These are phyloP conservation scores for Gymnopilus junonius DNA, from an alignment of 768 basidiomycete species.

Conservation along the genomic window DNA sequence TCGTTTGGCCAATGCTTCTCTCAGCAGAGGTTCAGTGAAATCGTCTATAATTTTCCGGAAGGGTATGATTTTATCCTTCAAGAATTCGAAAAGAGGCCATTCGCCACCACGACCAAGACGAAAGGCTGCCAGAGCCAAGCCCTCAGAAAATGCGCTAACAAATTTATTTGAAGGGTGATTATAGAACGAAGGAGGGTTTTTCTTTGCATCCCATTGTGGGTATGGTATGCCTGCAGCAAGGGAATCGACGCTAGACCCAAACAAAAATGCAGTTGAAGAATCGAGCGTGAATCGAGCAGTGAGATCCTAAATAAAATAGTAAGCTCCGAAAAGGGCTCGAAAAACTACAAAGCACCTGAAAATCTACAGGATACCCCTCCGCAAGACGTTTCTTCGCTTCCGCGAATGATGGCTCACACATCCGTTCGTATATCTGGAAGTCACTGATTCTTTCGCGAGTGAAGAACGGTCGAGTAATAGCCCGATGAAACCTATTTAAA, in stretches of 20 bases:
- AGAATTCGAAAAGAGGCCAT: constrained; percentile 51
- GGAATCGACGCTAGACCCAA: constrained; percentile 53
- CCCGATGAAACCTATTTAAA: constrained; percentile 52
- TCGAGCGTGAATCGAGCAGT: constrained; percentile 62
- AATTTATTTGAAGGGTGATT: constrained; percentile 47
- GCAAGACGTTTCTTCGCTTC: constrained; percentile 46
- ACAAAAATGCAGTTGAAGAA: constrained; percentile 63
- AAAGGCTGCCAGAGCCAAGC: constrained; percentile 42
- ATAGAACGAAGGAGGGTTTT: constrained; percentile 30
- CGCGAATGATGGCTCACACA: constrained; percentile 48
- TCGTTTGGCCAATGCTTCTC: constrained; percentile 38
- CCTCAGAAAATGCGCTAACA: constrained; percentile 50
- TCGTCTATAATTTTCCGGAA: constrained; percentile 48
- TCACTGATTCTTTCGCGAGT: constrained; percentile 58
- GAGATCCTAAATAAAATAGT: constrained; percentile 38
- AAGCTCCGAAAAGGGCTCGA: neutral
- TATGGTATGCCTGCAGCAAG: constrained; percentile 57
- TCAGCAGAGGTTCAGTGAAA: constrained; percentile 55
- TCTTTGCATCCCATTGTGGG: constrained; percentile 35
- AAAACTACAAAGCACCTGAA: constrained; percentile 44
- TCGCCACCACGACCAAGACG: constrained; percentile 42
- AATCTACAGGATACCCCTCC: constrained; percentile 54
- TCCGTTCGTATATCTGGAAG: constrained; percentile 62
- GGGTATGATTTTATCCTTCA: constrained; percentile 45
- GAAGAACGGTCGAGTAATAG: constrained; percentile 74